These are phyloP conservation scores for Gossypium schwendimanii DNA, from an alignment of 441 rosid genomes.

Conservation along the genomic window DNA sequence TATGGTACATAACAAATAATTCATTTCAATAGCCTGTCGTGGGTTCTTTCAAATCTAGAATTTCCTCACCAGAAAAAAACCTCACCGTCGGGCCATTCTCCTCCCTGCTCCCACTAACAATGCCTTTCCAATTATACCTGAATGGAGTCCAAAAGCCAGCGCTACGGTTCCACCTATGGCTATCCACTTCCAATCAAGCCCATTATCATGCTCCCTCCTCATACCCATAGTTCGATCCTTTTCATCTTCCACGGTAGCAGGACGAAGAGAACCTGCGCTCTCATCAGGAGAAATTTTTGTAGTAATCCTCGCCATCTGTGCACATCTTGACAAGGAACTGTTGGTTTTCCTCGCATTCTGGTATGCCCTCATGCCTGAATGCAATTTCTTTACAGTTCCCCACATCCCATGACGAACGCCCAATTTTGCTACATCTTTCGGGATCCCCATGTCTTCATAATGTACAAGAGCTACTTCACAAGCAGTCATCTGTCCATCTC, in stretches of 20 bases:
- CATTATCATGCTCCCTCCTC: constrained; percentile 34
- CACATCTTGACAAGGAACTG: constrained; percentile 54
- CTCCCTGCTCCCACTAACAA: constrained; percentile 78
- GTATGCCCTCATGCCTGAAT: constrained; percentile 70
- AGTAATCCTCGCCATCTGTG: constrained; percentile 59
- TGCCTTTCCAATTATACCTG: constrained; percentile 68
- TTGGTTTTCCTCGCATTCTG: constrained; percentile 62
- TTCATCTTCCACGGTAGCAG: constrained; percentile 35
- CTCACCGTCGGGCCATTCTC: constrained; percentile 76
- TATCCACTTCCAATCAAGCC: constrained; percentile 86
- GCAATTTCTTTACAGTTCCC: constrained; percentile 83
- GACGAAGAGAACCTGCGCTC: constrained; percentile 35
- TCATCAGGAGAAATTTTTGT: constrained; percentile 48
- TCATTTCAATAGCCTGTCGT: background rate
- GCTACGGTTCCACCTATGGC: constrained; percentile 74
- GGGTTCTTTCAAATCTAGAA: background rate
- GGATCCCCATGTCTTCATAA: constrained; percentile 91
- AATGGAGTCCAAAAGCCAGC: constrained; percentile 61
- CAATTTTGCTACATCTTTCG: constrained; percentile 89
- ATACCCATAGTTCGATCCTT: constrained; percentile 19
- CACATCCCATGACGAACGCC: constrained; percentile 95
- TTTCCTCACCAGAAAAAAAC: background rate
- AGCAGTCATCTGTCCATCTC: constrained; percentile 60
- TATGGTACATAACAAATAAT: background rate
- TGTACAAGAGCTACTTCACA: constrained; percentile 83